Percentiles rank a stretch among this genome's conserved stretches.
Evolutionary conservation across 2,329 filamentous ascomycete species (phyloP).

Genomic region (Nigrospora osmanthi): DNA sequence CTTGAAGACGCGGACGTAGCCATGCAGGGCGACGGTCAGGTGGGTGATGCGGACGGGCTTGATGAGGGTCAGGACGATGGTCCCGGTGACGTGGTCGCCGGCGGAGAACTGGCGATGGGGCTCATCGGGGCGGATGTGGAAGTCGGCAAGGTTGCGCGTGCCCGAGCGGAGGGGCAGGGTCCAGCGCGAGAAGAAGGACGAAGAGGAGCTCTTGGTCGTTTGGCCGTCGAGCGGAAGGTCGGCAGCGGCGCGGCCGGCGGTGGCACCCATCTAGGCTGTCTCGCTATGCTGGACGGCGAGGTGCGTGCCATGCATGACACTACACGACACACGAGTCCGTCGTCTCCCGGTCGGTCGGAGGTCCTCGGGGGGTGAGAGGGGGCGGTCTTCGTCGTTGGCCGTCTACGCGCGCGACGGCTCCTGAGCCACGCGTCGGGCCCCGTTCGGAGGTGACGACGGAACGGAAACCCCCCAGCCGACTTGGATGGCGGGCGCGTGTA

Average conservation of each 20-base stretch:
- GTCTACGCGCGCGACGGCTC: no score
- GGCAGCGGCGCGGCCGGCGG: slow-evolving; percentile 26
- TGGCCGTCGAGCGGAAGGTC: slow-evolving; percentile 28
- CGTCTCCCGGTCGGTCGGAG: background rate
- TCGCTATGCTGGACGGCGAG: slow-evolving; percentile 11
- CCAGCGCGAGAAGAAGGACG: slow-evolving; percentile 45
- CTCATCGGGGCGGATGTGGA: slow-evolving; percentile 69
- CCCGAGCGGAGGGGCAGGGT: slow-evolving; percentile 42
- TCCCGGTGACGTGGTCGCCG: slow-evolving; percentile 66
- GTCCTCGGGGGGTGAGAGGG: no score
- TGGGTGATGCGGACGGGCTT: slow-evolving; percentile 75
- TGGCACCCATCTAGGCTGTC: slow-evolving; percentile 38
- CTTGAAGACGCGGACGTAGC: slow-evolving; percentile 73
- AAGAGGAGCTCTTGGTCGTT: slow-evolving; percentile 31
- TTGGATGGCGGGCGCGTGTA: no score
- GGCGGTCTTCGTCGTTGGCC: no score
- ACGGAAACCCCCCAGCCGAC: no score
- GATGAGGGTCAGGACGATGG: slow-evolving; percentile 63
- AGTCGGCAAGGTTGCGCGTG: slow-evolving; percentile 64
- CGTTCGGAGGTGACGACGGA: no score
- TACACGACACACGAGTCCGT: slow-evolving; percentile 10
- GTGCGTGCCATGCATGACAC: slow-evolving; percentile 23
- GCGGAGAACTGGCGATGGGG: slow-evolving; percentile 70
- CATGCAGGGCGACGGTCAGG: slow-evolving; percentile 69
- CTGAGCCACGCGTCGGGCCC: no score